A percentile compares a stretch with the other conserved stretches of the same genome.
Conservation (phyloP, 495 filamentous ascomycete species). For the Hyaloscypha hepaticicola region DNA sequence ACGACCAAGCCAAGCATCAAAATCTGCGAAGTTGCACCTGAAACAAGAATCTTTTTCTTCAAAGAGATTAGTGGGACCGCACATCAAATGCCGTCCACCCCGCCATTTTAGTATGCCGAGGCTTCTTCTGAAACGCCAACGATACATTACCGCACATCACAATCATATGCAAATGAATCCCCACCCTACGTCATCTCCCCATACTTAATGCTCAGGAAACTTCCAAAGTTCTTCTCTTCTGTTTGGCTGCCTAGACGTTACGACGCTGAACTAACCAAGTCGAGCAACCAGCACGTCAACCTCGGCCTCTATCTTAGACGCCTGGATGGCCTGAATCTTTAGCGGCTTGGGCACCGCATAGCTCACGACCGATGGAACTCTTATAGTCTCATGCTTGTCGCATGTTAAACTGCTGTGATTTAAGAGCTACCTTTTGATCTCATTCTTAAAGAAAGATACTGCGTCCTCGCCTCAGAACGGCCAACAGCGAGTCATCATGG, state of each 20-base stretch:
- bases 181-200: background rate
- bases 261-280: background rate
- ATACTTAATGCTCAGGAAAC: background rate
- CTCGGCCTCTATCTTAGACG: background rate
- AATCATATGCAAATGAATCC: background rate
- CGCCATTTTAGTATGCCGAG: no score
- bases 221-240: background rate
- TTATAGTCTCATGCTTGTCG: background rate
- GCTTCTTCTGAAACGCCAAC: background rate
- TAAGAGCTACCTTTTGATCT: background rate
- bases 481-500: background rate
- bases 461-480: background rate
- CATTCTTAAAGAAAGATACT: background rate
- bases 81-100: no score
- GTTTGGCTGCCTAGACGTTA: background rate
- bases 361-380: background rate
- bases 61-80: no score
- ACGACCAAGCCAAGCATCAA: no score
- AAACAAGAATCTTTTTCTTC: no score
- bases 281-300: background rate
- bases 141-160: background rate
- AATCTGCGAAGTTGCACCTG: no score
- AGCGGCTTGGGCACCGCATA: background rate
- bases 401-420: background rate
- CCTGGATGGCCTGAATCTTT: background rate